Evolutionary conservation across 2,329 filamentous ascomycete species (phyloP), one percentile per base, ranked within the genome.

Genomic region (Penicillium frequentans): DNA sequence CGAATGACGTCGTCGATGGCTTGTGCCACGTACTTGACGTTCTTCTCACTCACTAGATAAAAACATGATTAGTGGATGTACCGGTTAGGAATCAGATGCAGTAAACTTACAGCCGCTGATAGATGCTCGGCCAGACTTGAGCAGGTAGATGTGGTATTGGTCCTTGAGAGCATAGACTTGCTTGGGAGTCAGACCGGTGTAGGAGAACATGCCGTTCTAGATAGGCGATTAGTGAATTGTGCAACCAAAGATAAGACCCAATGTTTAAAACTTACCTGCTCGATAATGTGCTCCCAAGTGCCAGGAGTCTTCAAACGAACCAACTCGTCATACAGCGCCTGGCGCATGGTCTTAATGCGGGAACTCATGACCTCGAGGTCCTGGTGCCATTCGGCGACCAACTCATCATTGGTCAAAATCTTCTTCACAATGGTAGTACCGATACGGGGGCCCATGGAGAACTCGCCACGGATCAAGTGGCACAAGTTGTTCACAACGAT

Each of bases 231-330:
- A 56, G 23, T 52, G 47, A 42, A 3, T 6, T 42, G 39, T 39
- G 35, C 35, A 13, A 19, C 44, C 13, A 37, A 24, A 23, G 11
- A 13, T 8, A 23, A 19, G 10, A 13, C 21, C 19, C 39, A 21
- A 19, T 23, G 19, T 23, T 10, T 27, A 39, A 13, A 10, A 57
- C 56, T 54, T 66, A 97, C 96, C 84, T 98, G 93, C 69, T 96
- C 90, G 48, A 93, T 95, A 73, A 98, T 96, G 79, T 98, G 93
- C 74, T 93, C 92, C 93, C 95, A 98, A n/a, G 86, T 90, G 37
- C 93, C 93, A 0, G 93, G 93, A 0, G 93, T 96, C 54, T 85
- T 84, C 53, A 96, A 82, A 70, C 88, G 86, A 76, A 96, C 91
- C 10, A 98, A 86, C 80, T 93, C 93, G 54, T 81, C 78, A 59